Evolutionary conservation across 306 rosid species (phyloP).

Genomic region (Quercus bicolor): DNA sequence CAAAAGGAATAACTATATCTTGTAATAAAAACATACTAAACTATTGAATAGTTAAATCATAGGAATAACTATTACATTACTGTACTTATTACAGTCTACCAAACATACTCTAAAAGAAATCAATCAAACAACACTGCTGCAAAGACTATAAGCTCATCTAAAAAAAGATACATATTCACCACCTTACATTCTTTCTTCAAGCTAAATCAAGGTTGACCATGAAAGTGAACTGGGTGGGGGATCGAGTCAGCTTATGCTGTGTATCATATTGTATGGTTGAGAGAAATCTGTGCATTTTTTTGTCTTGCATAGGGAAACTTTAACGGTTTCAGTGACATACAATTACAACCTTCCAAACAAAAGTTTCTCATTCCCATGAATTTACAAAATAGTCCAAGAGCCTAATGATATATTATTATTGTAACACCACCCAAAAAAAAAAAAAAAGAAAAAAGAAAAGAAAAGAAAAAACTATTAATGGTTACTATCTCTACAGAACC

Average conservation of each 20-base stretch:
- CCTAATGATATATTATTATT: neutral
- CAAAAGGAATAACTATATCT: too few species aligned
- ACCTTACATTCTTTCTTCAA: neutral
- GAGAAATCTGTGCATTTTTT: too few species aligned
- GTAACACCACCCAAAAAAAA: too few species aligned
- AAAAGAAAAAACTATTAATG: too few species aligned
- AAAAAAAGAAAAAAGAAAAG: neutral
- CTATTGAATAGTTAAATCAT: too few species aligned
- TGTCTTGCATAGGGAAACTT: neutral
- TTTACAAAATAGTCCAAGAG: slow-evolving; percentile 1
- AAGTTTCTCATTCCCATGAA: slow-evolving; percentile 3
- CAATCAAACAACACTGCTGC: too few species aligned
- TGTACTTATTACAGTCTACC: too few species aligned
- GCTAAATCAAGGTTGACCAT: neutral
- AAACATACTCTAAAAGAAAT: too few species aligned
- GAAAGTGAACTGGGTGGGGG: neutral
- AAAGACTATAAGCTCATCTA: too few species aligned
- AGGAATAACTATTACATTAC: too few species aligned
- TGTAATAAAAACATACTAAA: too few species aligned
- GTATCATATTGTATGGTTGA: neutral
- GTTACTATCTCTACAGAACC: too few species aligned
- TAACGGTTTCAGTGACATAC: neutral
- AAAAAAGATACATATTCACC: neutral
- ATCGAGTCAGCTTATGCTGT: neutral
- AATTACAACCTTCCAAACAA: neutral